Base-by-base conservation (phyloP, 345 rosid species). In the Toxicodendron radicans region DNA sequence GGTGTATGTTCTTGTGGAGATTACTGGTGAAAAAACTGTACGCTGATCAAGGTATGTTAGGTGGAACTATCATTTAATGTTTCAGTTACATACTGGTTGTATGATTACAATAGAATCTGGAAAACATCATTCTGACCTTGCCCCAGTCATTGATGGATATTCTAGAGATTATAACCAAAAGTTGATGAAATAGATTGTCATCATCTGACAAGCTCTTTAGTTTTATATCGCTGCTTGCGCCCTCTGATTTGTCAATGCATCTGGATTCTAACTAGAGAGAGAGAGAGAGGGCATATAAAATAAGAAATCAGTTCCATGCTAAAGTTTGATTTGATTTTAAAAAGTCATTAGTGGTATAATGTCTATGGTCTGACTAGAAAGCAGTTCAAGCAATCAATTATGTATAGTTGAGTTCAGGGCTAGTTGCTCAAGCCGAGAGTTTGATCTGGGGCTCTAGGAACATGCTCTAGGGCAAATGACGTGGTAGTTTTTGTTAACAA, bases 1-100 rank as follows among this genome's bases (percentile, higher is more conserved):
- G 97, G 97, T 16, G 67, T 80, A 54, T 91, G 96, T 71, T 88
- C 97, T 64, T 92, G 97, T 70, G 89, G 90, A 80, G 97, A 92
- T 72, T 91, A 89, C 65, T 89, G 97, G 94, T 92, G 81, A 83
- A 71, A 72, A 53, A 46, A 5, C 9, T 20, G 11, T 69, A 5
- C 33, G 20, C 32, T 2, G 20, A 41, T 54, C 53, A 56, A 70
- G 35, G 33, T 56, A 70, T 20, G 63, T 23, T 13, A 0, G 14
- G n/a, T 70, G 9, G n/a, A 68, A 35, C 45, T 51, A 68, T 33
- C 5, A 17, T 54, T 12, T 33, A 68, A 46, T 11, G 16, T 38
- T 38, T 41, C 8, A 20, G 43, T 60, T 30, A 4, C 7, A 30
- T 14, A 3, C 1, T 13, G 53, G 1, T 60, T 60, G 3, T 32